Evolutionary conservation across 2,329 filamentous ascomycete genomes (phyloP).

Genomic region (Apiospora kogelbergensis): DNA sequence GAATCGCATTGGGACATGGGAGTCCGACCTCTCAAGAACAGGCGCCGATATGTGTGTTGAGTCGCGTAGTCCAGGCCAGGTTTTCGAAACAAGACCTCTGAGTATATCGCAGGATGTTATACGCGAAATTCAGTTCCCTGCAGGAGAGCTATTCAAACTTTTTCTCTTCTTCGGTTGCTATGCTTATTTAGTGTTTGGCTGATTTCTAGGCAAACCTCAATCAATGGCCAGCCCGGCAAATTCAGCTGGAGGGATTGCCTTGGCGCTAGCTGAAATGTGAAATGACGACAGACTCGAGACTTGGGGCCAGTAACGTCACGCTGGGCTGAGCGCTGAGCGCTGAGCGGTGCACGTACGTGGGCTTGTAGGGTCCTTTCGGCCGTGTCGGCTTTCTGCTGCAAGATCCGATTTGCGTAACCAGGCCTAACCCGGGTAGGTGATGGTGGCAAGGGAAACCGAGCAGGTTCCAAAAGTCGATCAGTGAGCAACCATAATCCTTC

Average conservation of each 20-base stretch:
- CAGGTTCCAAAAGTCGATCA: not conserved
- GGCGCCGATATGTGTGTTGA: not conserved
- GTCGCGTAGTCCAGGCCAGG: not conserved
- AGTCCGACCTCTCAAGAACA: not conserved
- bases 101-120: not conserved
- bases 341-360: not conserved
- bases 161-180: not conserved
- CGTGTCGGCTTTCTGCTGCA: conserved; percentile 4
- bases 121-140: not conserved
- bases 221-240: not conserved
- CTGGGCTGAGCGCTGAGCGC: too few relatives aligned
- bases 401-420: conserved; percentile 3
- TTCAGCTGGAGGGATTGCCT: not conserved
- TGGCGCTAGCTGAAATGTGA: not conserved
- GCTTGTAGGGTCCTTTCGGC: not conserved
- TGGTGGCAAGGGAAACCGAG: not conserved
- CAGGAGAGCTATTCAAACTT: not conserved
- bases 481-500: not conserved
- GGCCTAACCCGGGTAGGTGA: not conserved
- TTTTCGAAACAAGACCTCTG: not conserved
- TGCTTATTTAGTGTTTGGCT: not conserved
- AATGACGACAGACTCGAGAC: not conserved
- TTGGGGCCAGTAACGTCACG: not conserved
- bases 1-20: not conserved
- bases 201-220: not conserved